Percentiles rank a stretch among this genome's conserved stretches.
phyloP scores from a whole-genome alignment of 805 yeast genomes.

The Sugiyamaella valdiviana region DNA sequence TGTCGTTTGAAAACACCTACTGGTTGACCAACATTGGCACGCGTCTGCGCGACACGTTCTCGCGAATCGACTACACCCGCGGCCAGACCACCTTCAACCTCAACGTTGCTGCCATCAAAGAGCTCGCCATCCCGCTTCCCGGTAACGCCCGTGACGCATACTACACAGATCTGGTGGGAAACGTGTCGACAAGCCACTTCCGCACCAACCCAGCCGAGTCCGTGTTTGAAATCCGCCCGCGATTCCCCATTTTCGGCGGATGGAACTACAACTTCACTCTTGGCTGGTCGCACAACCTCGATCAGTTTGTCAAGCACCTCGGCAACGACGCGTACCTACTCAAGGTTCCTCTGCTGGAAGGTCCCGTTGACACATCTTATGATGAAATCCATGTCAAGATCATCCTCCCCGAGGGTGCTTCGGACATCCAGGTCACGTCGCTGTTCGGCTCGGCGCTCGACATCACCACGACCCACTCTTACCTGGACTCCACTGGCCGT shows the following conservation, averaged over 20 bases:
- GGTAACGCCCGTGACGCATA: constrained; percentile 57
- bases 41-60: constrained; percentile 49
- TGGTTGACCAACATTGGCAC: constrained; percentile 76
- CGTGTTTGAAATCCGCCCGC: constrained; percentile 61
- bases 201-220: constrained; percentile 27
- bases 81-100: constrained; percentile 42
- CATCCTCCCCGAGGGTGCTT: constrained; percentile 85
- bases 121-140: constrained; percentile 52
- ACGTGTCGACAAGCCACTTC: constrained; percentile 69
- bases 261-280: constrained; percentile 94
- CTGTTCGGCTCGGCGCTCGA: constrained; percentile 30
- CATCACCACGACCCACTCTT: constrained; percentile 30
- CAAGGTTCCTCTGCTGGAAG: constrained; percentile 65
- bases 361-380: constrained; percentile 65
- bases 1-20: constrained; percentile 79
- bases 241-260: constrained; percentile 93
- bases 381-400: constrained; percentile 53
- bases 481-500: constrained; percentile 74
- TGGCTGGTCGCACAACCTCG: constrained; percentile 76
- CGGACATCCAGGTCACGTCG: constrained; percentile 51
- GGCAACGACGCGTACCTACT: constrained; percentile 49
- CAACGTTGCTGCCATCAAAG: constrained; percentile 54
- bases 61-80: constrained; percentile 71
- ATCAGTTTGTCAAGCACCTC: constrained; percentile 44
- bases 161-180: constrained; percentile 85